These are phyloP conservation scores for Gossypioides kirkii DNA, from an alignment of 345 rosid species.

Conservation along the genomic window DNA sequence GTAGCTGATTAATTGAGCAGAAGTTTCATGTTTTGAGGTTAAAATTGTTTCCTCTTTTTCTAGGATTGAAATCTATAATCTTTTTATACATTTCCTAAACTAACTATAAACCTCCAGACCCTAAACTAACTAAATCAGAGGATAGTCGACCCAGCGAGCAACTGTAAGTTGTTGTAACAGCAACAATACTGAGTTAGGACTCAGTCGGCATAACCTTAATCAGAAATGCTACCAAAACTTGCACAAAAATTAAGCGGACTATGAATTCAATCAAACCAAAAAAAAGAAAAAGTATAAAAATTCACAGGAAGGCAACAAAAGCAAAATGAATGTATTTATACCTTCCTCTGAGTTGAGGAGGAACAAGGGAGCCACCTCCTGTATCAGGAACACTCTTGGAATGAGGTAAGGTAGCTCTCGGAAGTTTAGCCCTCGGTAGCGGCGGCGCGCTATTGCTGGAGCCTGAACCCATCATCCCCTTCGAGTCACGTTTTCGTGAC, in stretches of 20 bases:
- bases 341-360: constrained; percentile 16
- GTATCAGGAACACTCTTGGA: constrained; percentile 10
- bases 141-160: too few relatives aligned
- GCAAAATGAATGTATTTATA: background rate
- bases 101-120: too few relatives aligned
- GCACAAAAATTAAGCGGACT: background rate
- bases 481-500: constrained; percentile 60
- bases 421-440: constrained; percentile 4
- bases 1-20: background rate
- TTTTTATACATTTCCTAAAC: too few relatives aligned
- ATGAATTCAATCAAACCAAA: background rate
- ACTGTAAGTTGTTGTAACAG: too few relatives aligned
- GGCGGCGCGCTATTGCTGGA: background rate
- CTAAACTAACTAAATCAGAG: too few relatives aligned
- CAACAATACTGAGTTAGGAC: too few relatives aligned
- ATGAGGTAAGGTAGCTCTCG: constrained; percentile 1
- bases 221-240: background rate
- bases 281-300: background rate
- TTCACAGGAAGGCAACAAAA: background rate
- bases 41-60: background rate
- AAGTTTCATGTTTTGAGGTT: background rate
- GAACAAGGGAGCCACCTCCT: background rate
- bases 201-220: background rate
- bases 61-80: background rate
- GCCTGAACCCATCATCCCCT: constrained; percentile 25